Conservation (phyloP, 208 protist species). For the Crithidia brevicula region DNA sequence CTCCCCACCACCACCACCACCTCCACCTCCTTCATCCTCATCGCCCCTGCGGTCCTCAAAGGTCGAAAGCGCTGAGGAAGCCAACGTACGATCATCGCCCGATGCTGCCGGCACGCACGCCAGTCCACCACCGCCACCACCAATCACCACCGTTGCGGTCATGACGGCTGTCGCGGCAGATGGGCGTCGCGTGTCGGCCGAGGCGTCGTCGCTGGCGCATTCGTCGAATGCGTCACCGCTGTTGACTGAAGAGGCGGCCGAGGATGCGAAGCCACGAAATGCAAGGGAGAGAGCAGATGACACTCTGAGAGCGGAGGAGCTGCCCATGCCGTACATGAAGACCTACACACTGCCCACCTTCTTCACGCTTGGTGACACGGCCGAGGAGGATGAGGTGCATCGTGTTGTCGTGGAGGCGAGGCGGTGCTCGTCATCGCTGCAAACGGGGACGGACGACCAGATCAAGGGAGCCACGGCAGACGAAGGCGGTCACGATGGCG, state of each 20-base stretch:
- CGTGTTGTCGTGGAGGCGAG: no score
- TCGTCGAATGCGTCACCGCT: neutral
- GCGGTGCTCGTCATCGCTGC: no score
- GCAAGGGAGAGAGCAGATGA: neutral
- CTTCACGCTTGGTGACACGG: neutral
- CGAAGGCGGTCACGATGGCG: no score
- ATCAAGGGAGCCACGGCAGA: no score
- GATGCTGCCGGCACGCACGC: no score
- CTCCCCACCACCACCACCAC: no score
- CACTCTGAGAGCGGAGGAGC: neutral
- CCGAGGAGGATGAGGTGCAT: neutral
- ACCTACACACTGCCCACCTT: constrained; percentile 6
- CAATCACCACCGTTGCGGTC: no score
- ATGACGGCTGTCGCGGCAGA: no score
- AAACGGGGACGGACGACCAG: no score
- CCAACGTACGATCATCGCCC: no score
- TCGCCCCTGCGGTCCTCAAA: neutral
- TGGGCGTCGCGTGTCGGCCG: neutral
- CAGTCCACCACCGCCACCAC: neutral
- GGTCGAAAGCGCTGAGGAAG: neutral
- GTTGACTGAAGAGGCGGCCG: neutral
- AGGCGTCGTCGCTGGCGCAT: neutral
- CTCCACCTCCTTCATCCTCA: constrained; percentile 1
- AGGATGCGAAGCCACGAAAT: no score
- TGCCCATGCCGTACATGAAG: neutral